phyloP scores from a whole-genome alignment of 2,329 filamentous ascomycete species.

The Stagonosporopsis vannaccii region DNA sequence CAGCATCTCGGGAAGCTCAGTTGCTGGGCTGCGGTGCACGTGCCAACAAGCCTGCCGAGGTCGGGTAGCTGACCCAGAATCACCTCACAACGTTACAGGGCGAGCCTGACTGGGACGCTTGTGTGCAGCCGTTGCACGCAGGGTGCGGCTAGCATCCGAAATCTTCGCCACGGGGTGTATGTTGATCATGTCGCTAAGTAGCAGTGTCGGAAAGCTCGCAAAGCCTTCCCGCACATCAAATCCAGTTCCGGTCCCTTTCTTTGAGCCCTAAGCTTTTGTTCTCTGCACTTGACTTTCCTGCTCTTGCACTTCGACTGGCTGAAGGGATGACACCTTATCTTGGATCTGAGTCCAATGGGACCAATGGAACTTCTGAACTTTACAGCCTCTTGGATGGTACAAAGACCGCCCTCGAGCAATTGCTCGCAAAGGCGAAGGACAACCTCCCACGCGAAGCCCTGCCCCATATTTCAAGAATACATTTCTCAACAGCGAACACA shows the following conservation, averaged over 20 bases:
- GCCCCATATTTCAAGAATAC: conserved; percentile 36
- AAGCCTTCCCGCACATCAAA: conserved; percentile 23
- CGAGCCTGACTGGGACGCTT: conserved; percentile 10
- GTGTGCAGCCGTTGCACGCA: conserved; percentile 21
- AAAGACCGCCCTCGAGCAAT: conserved; percentile 39
- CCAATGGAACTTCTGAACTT: conserved; percentile 19
- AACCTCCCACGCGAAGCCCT: conserved; percentile 46
- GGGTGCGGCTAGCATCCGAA: conserved; percentile 20
- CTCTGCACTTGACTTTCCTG: conserved; percentile 1
- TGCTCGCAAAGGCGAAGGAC: conserved; percentile 41
- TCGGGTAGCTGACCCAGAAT: conserved; percentile 15
- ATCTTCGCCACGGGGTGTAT: conserved; percentile 21
- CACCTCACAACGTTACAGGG: not conserved
- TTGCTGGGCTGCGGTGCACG: conserved; percentile 5
- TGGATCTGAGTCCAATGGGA: conserved; percentile 21
- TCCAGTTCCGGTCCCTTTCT: conserved; percentile 16
- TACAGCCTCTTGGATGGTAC: conserved; percentile 48
- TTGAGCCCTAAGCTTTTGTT: conserved; percentile 2
- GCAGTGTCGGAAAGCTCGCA: conserved; percentile 12
- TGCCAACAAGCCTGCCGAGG: conserved; percentile 8
- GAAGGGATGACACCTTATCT: conserved; percentile 39
- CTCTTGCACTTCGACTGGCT: conserved; percentile 1
- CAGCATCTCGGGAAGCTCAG: conserved; percentile 2
- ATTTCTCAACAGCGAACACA: conserved; percentile 48
- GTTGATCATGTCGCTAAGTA: conserved; percentile 30